Evolutionary conservation across 179 eudicot genomes (phyloP), one percentile per base, ranked within the genome.

Genomic region (Drosera spatulata): DNA sequence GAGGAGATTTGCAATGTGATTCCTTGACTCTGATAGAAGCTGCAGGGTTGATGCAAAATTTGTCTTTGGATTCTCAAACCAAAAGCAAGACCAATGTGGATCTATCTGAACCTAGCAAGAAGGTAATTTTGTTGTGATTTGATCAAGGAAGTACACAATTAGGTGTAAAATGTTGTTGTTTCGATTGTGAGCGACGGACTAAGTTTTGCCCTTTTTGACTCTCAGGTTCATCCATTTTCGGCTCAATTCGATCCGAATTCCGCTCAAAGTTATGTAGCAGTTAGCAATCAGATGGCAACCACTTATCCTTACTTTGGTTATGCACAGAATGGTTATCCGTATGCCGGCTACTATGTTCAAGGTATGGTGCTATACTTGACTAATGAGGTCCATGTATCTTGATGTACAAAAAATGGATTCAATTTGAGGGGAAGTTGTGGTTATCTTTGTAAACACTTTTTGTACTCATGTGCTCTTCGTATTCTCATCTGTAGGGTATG

Each of bases 241-340:
- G 5, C 55, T 51, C 55, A 13, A 15, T n/a, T 51, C 0, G 55
- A 51, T 15, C 15, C 4, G 5, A 51, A 51, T n/a, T 7, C 3
- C 15, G 55, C 7, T 3, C 15, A 22, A 5, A 83, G 76, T 65
- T 73, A 72, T 58, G 58, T 45, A 50, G 71, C 61, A 41, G 9
- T 77, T 3, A 67, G 47, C 45, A 83, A 85, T 12, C 60, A 80
- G 46, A 78, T 84, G 22, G 44, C 71, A 33, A 82, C 87, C 1
- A 88, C 93, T 3, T 42, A 85, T 73, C 82, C 85, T 33, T 50
- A 75, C 11, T 42, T 73, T 40, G 77, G 73, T 49, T 83, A 78
- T 54, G n/a, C 66, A 13, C 85, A 77, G 11, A 82, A 78, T 44
- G 61, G 64, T 10, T 82, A 78, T 63, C 72, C 69, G 13, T 73